Conservation (phyloP, 768 basidiomycete species). For the Lactifluus volemus region DNA sequence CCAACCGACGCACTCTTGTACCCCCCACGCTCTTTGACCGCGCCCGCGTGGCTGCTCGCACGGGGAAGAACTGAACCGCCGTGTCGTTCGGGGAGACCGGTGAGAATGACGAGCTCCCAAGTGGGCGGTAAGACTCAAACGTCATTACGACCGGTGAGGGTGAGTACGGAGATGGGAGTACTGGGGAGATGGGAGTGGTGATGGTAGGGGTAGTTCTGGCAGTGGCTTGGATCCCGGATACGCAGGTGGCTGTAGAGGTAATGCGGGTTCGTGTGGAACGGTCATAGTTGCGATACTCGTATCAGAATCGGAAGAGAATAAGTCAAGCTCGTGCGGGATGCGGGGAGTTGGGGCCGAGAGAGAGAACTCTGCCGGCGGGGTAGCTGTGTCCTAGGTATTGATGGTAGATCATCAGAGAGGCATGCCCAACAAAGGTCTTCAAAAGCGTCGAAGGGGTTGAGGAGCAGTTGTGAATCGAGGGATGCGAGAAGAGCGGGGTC, state of each 20-base stretch:
- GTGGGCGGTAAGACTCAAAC: too few relatives aligned
- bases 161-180: not conserved
- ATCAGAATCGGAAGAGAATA: not conserved
- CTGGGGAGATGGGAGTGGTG: not conserved
- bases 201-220: constrained; percentile 3
- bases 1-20: not conserved
- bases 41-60: not conserved
- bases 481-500: constrained; percentile 9
- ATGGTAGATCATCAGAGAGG: not conserved
- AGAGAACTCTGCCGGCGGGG: not conserved
- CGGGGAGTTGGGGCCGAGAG: not conserved
- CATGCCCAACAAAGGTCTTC: constrained; percentile 4
- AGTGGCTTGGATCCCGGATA: constrained; percentile 7
- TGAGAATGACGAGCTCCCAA: not conserved
- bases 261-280: not conserved
- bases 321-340: not conserved
- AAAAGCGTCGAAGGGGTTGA: constrained; percentile 8
- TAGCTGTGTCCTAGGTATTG: not conserved
- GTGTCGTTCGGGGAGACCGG: not conserved
- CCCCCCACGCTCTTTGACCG: constrained; percentile 14
- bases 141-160: not conserved
- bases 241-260: not conserved
- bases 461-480: constrained; percentile 5
- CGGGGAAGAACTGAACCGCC: constrained; percentile 1
- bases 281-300: constrained; percentile 1